phyloP scores from a whole-genome alignment of 768 basidiomycete genomes.

The Phylloporus rhodoxanthus region DNA sequence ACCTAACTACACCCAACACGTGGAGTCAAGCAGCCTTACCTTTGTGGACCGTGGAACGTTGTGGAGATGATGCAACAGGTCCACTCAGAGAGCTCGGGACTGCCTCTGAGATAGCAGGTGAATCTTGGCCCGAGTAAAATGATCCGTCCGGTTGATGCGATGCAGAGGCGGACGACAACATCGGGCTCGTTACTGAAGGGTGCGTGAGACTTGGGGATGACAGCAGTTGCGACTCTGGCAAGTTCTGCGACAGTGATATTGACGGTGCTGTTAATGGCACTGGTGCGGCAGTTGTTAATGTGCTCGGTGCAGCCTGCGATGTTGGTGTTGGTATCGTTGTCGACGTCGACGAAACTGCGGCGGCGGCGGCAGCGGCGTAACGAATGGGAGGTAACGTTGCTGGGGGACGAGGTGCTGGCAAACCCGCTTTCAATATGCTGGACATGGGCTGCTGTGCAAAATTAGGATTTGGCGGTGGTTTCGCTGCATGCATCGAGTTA shows the following conservation, averaged over 20 bases:
- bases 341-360: constrained; percentile 25
- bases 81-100: constrained; percentile 38
- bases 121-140: constrained; percentile 65
- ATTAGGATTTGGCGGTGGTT: constrained; percentile 76
- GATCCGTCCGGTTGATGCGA: constrained; percentile 63
- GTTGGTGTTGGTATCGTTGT: constrained; percentile 29
- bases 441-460: constrained; percentile 76
- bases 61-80: constrained; percentile 56
- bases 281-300: constrained; percentile 28
- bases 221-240: constrained; percentile 35
- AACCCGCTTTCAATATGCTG: constrained; percentile 67
- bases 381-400: constrained; percentile 71
- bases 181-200: constrained; percentile 74
- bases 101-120: constrained; percentile 70
- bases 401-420: constrained; percentile 52
- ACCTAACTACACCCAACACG: constrained; percentile 15
- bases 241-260: constrained; percentile 33
- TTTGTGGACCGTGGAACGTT: constrained; percentile 41
- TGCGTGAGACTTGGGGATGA: constrained; percentile 85
- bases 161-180: constrained; percentile 65
- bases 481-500: constrained; percentile 27
- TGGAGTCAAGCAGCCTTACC: constrained; percentile 34
- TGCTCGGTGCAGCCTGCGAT: constrained; percentile 35
- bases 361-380: constrained; percentile 88
- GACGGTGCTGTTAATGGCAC: constrained; percentile 38